Conservation (phyloP, 2,329 filamentous ascomycete species). For the Fusarium stilboides region DNA sequence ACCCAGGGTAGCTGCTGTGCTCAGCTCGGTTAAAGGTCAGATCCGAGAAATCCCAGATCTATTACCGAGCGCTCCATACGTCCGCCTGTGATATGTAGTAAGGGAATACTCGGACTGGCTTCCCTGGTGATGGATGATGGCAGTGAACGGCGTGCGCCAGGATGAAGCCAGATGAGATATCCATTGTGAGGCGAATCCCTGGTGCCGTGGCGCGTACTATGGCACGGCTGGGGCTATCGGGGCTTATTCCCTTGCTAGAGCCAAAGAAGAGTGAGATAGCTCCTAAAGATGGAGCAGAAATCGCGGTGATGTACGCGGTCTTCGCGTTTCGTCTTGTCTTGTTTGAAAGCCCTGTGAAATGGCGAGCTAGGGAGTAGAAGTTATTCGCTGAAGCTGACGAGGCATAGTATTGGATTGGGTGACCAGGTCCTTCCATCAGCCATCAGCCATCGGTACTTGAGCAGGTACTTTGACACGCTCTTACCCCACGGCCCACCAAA, state of each 20-base stretch:
- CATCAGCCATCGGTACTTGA: conserved; percentile 29
- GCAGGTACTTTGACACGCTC: conserved; percentile 29
- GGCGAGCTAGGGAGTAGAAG: conserved; percentile 1
- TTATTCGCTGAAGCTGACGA: conserved; percentile 24
- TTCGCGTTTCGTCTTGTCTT: conserved; percentile 33
- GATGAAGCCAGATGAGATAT: conserved; percentile 42
- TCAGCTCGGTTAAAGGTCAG: conserved; percentile 33
- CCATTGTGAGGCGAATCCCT: conserved; percentile 37
- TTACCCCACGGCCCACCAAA: conserved; percentile 43
- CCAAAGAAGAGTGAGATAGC: conserved; percentile 18
- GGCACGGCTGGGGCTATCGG: conserved; percentile 11
- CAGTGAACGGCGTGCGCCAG: conserved; percentile 30
- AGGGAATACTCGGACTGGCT: conserved; percentile 10
- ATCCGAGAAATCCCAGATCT: conserved; percentile 30
- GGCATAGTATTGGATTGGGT: conserved; percentile 11
- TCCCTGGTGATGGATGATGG: conserved; percentile 20
- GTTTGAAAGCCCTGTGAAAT: conserved; percentile 18
- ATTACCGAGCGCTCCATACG: conserved; percentile 27
- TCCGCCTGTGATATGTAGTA: conserved; percentile 14
- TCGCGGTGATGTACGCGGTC: conserved; percentile 27
- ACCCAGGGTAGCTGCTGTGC: conserved; percentile 1
- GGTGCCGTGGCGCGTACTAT: conserved; percentile 34
- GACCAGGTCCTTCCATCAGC: conserved; percentile 5
- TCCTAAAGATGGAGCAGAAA: conserved; percentile 27
- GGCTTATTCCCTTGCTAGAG: conserved; percentile 22